phyloP scores from a whole-genome alignment of 2,329 filamentous ascomycete species.

The Paracamarosporium sp. region DNA sequence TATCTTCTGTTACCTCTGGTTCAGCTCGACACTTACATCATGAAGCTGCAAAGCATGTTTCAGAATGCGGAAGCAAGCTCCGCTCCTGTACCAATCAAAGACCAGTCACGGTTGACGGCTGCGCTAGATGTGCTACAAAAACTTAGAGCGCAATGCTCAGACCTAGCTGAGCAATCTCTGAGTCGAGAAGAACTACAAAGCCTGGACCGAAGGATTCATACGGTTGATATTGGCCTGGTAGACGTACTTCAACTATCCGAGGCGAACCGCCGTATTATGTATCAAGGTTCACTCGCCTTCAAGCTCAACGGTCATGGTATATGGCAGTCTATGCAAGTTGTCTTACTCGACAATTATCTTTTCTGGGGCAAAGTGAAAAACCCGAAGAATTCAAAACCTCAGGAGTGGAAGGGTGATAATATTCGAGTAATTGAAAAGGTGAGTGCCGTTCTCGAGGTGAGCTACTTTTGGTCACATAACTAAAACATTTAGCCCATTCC shows the following conservation, averaged over 20 bases:
- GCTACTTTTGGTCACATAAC: neutral
- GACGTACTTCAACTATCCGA: constrained; percentile 25
- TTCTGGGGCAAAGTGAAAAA: constrained; percentile 38
- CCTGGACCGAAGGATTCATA: constrained; percentile 31
- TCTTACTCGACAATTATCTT: constrained; percentile 38
- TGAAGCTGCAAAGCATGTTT: constrained; percentile 22
- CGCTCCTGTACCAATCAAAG: constrained; percentile 5
- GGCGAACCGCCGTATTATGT: constrained; percentile 21
- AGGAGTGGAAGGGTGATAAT: constrained; percentile 6
- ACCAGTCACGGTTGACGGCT: constrained; percentile 16
- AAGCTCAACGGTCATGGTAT: constrained; percentile 36
- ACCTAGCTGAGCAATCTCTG: constrained; percentile 22
- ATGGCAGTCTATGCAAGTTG: constrained; percentile 37
- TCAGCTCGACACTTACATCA: constrained; percentile 30
- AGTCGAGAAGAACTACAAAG: constrained; percentile 30
- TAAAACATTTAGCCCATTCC: neutral
- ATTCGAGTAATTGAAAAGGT: constrained; percentile 14
- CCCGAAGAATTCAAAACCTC: constrained; percentile 16
- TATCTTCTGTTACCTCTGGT: constrained; percentile 29
- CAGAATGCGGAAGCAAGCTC: constrained; percentile 9
- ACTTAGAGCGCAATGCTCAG: constrained; percentile 16
- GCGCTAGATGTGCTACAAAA: constrained; percentile 21
- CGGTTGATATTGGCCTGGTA: constrained; percentile 19
- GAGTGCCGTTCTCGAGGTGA: neutral
- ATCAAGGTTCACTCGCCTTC: constrained; percentile 34